phyloP scores from a whole-genome alignment of 2,329 filamentous ascomycete genomes.

The Phialophora chinensis region DNA sequence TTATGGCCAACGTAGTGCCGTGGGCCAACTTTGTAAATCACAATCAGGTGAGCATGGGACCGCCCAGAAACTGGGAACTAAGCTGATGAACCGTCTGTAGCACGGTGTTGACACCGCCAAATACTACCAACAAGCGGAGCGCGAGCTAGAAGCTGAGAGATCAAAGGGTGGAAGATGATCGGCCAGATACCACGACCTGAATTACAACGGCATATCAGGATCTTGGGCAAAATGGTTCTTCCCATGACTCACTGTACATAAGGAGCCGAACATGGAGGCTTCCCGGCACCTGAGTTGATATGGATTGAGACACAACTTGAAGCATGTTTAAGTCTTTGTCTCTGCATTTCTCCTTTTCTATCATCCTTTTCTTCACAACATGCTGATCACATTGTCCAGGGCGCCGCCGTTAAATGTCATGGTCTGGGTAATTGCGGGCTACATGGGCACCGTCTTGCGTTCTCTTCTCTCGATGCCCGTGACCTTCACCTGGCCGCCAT shows the following conservation, averaged over 20 bases:
- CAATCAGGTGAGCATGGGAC: slow-evolving; percentile 60
- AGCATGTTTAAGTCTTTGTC: neutral
- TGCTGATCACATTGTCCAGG: neutral
- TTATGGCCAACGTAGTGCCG: slow-evolving; percentile 82
- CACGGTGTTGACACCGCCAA: slow-evolving; percentile 98
- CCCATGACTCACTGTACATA: slow-evolving; percentile 29
- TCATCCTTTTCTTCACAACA: neutral
- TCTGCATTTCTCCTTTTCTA: neutral
- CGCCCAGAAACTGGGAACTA: slow-evolving; percentile 3
- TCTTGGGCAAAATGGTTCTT: neutral
- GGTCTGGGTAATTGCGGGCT: neutral
- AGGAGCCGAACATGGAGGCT: neutral
- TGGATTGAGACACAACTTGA: neutral
- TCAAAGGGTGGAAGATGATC: slow-evolving; percentile 24
- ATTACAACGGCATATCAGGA: neutral
- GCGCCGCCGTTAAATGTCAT: neutral
- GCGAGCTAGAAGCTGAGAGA: slow-evolving; percentile 82
- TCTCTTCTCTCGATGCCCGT: neutral
- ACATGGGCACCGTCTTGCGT: neutral
- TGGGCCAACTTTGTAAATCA: slow-evolving; percentile 99
- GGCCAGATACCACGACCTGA: neutral
- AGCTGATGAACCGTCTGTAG: slow-evolving; percentile 50
- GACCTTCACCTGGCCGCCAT: neutral
- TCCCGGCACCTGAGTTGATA: neutral
- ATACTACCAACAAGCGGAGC: slow-evolving; percentile 95